A percentile compares a stretch with the other conserved stretches of the same genome.
phyloP scores from a whole-genome alignment of 352 stramenopile species.

The Thraustotheca clavata region DNA sequence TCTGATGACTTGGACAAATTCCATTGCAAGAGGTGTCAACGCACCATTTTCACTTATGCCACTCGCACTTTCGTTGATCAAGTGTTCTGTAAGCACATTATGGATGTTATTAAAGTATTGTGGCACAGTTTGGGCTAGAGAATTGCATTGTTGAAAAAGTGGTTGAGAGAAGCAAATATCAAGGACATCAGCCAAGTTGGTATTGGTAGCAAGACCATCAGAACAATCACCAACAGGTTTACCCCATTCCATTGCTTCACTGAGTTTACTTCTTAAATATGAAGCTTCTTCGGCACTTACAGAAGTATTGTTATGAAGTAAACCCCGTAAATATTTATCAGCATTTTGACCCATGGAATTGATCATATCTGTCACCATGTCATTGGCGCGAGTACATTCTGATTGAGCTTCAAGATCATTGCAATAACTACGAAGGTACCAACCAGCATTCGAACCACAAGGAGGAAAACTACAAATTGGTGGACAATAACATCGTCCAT shows the following conservation, averaged over 20 bases:
- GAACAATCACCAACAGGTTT: slow-evolving; percentile 1
- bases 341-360: background rate
- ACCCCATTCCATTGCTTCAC: background rate
- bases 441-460: background rate
- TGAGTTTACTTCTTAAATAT: background rate
- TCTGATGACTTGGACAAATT: background rate
- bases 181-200: background rate
- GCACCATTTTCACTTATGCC: background rate
- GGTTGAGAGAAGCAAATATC: slow-evolving; percentile 3
- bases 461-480: background rate
- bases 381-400: background rate
- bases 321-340: background rate
- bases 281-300: background rate
- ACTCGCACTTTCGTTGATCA: background rate
- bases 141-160: background rate
- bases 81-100: background rate
- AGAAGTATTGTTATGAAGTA: background rate
- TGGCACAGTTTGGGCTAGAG: background rate
- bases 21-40: background rate
- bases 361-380: background rate
- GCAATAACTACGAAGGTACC: background rate
- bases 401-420: background rate
- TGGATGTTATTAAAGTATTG: slow-evolving; percentile 13
- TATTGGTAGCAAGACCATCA: background rate
- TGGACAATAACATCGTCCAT: background rate